These are phyloP conservation scores for Lanmaoa pseudosensibilis DNA, from an alignment of 768 basidiomycete genomes.

Conservation along the genomic window DNA sequence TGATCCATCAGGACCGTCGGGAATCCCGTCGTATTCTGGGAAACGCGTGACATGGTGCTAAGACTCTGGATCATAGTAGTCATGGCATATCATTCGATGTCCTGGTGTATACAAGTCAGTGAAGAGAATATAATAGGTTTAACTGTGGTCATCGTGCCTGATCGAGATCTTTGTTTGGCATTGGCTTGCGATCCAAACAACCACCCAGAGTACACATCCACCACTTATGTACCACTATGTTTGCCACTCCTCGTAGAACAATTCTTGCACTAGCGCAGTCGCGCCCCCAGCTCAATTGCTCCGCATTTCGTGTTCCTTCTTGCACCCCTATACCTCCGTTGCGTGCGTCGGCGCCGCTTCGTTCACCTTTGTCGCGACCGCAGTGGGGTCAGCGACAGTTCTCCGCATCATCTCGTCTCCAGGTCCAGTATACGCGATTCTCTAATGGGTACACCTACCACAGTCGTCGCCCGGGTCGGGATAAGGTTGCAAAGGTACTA, in stretches of 20 bases:
- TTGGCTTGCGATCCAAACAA: slow-evolving; percentile 11
- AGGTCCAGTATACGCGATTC: slow-evolving; percentile 31
- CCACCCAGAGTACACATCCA: not conserved
- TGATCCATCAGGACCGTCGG: not conserved
- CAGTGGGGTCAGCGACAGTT: slow-evolving; percentile 14
- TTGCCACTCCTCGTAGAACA: not conserved
- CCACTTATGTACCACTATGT: slow-evolving; percentile 11
- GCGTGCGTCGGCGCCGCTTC: not conserved
- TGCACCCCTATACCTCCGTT: not conserved
- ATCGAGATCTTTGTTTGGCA: slow-evolving; percentile 19
- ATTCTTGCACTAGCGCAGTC: slow-evolving; percentile 2
- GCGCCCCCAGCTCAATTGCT: not conserved
- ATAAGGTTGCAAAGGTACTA: slow-evolving; percentile 13
- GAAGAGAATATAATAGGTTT: not conserved
- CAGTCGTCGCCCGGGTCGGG: slow-evolving; percentile 6
- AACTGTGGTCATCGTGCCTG: not conserved
- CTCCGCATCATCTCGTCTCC: slow-evolving; percentile 20
- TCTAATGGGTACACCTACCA: slow-evolving; percentile 10
- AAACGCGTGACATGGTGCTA: not conserved
- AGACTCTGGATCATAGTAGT: too few relatives aligned
- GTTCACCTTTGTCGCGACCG: not conserved
- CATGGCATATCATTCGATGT: not conserved
- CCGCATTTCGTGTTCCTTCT: not conserved
- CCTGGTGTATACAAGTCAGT: not conserved
- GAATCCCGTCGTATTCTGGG: not conserved